Conservation (phyloP, 139 green algal genomes). For the Chlamydomonas eustigma region DNA sequence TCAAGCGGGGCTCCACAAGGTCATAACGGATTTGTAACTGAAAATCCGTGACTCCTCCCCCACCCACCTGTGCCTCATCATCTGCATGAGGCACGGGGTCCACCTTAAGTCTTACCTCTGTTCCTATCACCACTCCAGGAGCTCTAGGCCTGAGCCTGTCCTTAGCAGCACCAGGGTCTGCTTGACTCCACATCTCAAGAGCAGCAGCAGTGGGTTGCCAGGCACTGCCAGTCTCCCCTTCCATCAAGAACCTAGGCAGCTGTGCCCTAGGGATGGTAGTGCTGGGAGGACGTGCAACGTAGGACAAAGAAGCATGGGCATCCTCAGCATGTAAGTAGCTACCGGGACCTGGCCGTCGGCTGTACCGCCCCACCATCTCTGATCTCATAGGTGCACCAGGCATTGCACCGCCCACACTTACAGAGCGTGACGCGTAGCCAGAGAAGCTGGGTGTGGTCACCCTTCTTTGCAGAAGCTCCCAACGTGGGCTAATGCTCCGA, state of each 20-base stretch:
- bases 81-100: not conserved
- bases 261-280: not conserved
- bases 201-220: not conserved
- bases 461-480: not conserved
- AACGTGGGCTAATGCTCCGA: constrained; percentile 1
- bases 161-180: not conserved
- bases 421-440: not conserved
- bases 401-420: not conserved
- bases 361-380: not conserved
- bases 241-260: not conserved
- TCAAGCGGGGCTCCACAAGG: not conserved
- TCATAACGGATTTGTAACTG: not conserved
- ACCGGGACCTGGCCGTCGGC: not conserved
- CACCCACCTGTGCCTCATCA: not conserved
- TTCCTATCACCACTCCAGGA: not conserved
- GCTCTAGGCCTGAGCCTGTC: not conserved
- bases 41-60: not conserved
- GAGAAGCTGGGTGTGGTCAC: not conserved
- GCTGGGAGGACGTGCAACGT: not conserved
- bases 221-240: not conserved
- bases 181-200: not conserved
- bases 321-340: not conserved
- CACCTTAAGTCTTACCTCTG: not conserved
- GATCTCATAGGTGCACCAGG: not conserved
- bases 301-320: not conserved